Percentiles rank a stretch among this genome's conserved stretches.
These are phyloP conservation scores for Bauhinia variegata DNA, from an alignment of 306 rosid genomes.

Conservation along the genomic window DNA sequence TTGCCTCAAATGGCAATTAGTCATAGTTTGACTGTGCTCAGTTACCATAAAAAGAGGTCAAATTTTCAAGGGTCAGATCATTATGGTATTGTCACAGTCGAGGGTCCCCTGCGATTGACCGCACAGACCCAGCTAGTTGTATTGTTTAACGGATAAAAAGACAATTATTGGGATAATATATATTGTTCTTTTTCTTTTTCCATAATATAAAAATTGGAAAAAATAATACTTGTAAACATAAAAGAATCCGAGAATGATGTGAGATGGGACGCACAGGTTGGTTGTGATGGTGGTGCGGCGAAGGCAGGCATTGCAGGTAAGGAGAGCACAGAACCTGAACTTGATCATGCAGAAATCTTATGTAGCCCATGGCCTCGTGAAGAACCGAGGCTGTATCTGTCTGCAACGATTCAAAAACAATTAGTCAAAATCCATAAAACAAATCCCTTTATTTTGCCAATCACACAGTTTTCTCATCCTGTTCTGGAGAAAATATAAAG, in stretches of 20 bases:
- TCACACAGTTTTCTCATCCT: neutral
- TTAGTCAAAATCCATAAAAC: neutral
- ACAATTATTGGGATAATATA: neutral
- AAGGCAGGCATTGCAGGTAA: slow-evolving; percentile 62
- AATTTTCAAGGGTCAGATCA: slow-evolving; percentile 28
- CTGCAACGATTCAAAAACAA: slow-evolving; percentile 53
- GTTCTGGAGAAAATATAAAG: neutral
- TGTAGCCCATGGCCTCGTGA: slow-evolving; percentile 91
- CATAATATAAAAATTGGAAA: neutral
- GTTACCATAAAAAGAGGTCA: slow-evolving; percentile 25
- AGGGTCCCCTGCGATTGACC: slow-evolving; percentile 24
- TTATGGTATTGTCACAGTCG: slow-evolving; percentile 33
- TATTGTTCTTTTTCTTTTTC: neutral
- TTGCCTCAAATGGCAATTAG: slow-evolving; percentile 35
- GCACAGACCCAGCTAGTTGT: neutral
- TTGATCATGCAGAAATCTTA: slow-evolving; percentile 86
- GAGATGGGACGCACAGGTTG: slow-evolving; percentile 46
- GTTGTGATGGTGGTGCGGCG: slow-evolving; percentile 15
- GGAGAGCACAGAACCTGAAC: slow-evolving; percentile 88
- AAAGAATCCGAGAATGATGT: slow-evolving; percentile 25
- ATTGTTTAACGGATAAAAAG: neutral
- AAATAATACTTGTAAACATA: neutral
- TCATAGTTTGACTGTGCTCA: slow-evolving; percentile 37
- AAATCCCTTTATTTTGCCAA: neutral
- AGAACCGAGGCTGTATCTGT: slow-evolving; percentile 96